Evolutionary conservation across 148 eudicot genomes (phyloP), one percentile per base, ranked within the genome.

Genomic region (Vaccinium vitisidaea): DNA sequence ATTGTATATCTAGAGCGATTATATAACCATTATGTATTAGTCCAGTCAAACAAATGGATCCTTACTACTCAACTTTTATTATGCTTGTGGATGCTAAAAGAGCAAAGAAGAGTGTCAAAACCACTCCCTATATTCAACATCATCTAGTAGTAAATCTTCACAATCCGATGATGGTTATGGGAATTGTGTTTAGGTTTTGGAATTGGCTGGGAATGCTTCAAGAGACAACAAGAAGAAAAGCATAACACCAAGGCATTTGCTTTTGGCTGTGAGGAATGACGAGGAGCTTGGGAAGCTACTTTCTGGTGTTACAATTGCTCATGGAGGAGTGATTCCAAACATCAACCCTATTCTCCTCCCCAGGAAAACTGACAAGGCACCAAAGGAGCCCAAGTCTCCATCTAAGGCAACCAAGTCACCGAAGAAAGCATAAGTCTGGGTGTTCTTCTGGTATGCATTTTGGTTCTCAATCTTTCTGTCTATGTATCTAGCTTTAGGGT

Each of bases 161-260:
- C 32, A 11, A 25, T 53, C 80, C 25, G 59, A 8, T 77, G 1
- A 25, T 6, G 43, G 0, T 2, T 23, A 2, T 77, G 13, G n/a
- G 36, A 43, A 43, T 16, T 16, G 3, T 18, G 80, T 50, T 61
- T 50, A 78, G 80, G 80, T 78, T 78, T 53, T 78, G 80, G 80
- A 78, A 53, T 78, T 78, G 80, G 80, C 80, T 52, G 80, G 82
- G 18, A 80, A 80, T 80, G 82, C 82, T 80, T 69, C 82, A 55
- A 56, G 82, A 58, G 82, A 80, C 82, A 80, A 80, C 70, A 80
- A 80, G 70, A 80, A 80, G 82, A 55, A 55, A 46, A 80, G 82
- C 52, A 36, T 80, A 11, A 36, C 19, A 55, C 82, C 82, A 19
- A 80, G 82, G 52, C 82, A 80, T 19, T 63, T 80, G 67, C 82